phyloP scores from a whole-genome alignment of 129 eudicot species.

The Centrapalus pauciflorus region DNA sequence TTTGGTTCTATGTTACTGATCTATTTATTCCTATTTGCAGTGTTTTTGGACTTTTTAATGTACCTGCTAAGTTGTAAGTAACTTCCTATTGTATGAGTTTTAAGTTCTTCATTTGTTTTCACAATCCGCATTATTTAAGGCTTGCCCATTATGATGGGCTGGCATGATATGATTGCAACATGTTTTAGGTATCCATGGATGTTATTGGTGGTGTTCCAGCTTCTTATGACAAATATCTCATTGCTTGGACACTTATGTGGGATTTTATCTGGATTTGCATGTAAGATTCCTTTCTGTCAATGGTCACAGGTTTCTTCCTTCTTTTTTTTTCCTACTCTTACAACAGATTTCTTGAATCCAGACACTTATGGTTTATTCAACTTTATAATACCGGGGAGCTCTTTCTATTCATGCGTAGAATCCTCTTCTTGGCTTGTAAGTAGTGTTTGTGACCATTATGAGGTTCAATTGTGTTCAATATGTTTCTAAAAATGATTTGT shows the following conservation, averaged over 20 bases:
- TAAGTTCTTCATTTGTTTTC: background rate
- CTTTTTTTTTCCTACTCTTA: slow-evolving; percentile 6
- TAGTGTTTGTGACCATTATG: slow-evolving; percentile 2
- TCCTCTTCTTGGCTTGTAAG: slow-evolving; percentile 84
- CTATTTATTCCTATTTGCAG: slow-evolving; percentile 39
- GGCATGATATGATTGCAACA: background rate
- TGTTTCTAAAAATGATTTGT: background rate
- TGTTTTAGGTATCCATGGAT: slow-evolving; percentile 81
- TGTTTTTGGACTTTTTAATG: slow-evolving; percentile 94
- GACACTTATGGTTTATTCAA: slow-evolving; percentile 80
- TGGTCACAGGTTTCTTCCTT: background rate
- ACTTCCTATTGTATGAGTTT: slow-evolving; percentile 3
- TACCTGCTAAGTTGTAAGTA: slow-evolving; percentile 83
- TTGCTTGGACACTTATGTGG: slow-evolving; percentile 97
- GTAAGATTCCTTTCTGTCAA: slow-evolving; percentile 35
- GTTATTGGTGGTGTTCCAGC: slow-evolving; percentile 75
- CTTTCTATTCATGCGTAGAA: slow-evolving; percentile 83
- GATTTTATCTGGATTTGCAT: slow-evolving; percentile 95
- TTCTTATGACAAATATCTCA: slow-evolving; percentile 86
- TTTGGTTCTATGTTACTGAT: slow-evolving; percentile 6
- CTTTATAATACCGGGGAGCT: slow-evolving; percentile 72
- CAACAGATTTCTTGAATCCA: slow-evolving; percentile 28
- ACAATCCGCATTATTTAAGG: background rate
- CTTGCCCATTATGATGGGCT: no score
- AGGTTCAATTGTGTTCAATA: background rate